phyloP scores from a whole-genome alignment of 805 yeast species.

The Citeromyces matritensis region DNA sequence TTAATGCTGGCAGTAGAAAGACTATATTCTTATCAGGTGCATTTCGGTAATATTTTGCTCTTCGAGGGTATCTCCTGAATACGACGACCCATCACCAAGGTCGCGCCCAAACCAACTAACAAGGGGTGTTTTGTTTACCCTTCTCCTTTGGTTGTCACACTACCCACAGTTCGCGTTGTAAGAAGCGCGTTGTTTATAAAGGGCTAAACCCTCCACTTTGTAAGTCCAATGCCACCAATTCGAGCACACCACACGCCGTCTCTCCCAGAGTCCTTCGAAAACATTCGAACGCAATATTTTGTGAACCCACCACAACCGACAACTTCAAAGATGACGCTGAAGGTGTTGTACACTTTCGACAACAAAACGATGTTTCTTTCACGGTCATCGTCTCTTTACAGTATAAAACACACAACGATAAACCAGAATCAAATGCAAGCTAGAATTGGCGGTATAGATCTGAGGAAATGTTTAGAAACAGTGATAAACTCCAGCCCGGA shows the following conservation, averaged over 20 bases:
- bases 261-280: conserved; percentile 11
- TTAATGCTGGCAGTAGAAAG: too few relatives aligned
- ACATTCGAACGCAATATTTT: conserved; percentile 24
- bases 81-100: too few relatives aligned
- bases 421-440: conserved; percentile 21
- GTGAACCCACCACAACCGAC: conserved; percentile 13
- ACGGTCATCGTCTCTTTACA: conserved; percentile 17
- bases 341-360: conserved; percentile 25
- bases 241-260: conserved; percentile 6
- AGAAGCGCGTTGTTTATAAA: neutral
- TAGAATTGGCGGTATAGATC: conserved; percentile 23
- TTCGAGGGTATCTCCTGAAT: too few relatives aligned
- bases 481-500: conserved; percentile 30
- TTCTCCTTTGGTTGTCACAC: neutral
- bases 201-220: conserved; percentile 1
- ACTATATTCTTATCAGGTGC: too few relatives aligned
- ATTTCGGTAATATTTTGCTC: too few relatives aligned
- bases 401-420: conserved; percentile 25
- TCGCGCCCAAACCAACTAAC: too few relatives aligned
- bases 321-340: conserved; percentile 9
- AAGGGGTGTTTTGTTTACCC: too few relatives aligned
- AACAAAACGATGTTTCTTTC: conserved; percentile 25
- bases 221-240: conserved; percentile 4
- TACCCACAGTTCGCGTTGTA: conserved; percentile 1
- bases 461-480: conserved; percentile 28